A percentile compares a stretch with the other conserved stretches of the same genome.
These are phyloP conservation scores for Hypericum androsaemum DNA, from an alignment of 345 rosid species.

Conservation along the genomic window DNA sequence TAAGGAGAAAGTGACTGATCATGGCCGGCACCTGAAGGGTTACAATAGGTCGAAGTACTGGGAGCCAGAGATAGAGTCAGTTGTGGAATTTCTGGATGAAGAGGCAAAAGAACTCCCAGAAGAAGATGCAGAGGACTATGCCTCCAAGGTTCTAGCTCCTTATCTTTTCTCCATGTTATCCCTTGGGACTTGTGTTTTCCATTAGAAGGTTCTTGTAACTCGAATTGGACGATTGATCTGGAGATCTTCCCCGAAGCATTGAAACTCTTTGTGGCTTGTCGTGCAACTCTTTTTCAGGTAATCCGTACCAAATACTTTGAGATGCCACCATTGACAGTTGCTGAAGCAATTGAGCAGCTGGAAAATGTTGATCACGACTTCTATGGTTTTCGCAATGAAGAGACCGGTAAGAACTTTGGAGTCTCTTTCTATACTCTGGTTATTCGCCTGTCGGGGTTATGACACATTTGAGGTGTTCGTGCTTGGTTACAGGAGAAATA, in stretches of 20 bases:
- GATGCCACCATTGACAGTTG: slow-evolving; percentile 75
- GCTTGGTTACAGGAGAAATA: slow-evolving; percentile 55
- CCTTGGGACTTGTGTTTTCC: no score
- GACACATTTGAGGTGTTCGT: slow-evolving; percentile 1
- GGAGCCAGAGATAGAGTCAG: slow-evolving; percentile 14
- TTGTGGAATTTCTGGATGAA: slow-evolving; percentile 13
- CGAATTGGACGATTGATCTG: no score
- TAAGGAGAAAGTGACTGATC: slow-evolving; percentile 89
- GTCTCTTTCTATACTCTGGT: background rate
- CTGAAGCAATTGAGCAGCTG: slow-evolving; percentile 85
- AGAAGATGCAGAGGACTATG: slow-evolving; percentile 30
- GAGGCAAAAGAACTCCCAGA: slow-evolving; percentile 16
- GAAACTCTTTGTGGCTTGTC: background rate
- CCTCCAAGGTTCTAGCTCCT: slow-evolving; percentile 42
- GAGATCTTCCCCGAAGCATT: no score
- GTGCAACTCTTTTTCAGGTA: slow-evolving; percentile 30
- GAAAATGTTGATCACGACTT: slow-evolving; percentile 78
- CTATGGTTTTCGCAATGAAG: slow-evolving; percentile 80
- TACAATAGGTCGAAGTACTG: slow-evolving; percentile 51
- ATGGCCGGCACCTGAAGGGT: slow-evolving; percentile 87
- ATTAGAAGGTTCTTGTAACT: background rate
- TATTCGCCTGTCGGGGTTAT: no score
- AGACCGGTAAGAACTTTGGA: slow-evolving; percentile 48
- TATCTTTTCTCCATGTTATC: background rate
- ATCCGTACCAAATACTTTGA: slow-evolving; percentile 84